A percentile compares a stretch with the other conserved stretches of the same genome.
These are phyloP conservation scores for Penicillium verhagenii DNA, from an alignment of 495 filamentous ascomycete genomes.

Conservation along the genomic window DNA sequence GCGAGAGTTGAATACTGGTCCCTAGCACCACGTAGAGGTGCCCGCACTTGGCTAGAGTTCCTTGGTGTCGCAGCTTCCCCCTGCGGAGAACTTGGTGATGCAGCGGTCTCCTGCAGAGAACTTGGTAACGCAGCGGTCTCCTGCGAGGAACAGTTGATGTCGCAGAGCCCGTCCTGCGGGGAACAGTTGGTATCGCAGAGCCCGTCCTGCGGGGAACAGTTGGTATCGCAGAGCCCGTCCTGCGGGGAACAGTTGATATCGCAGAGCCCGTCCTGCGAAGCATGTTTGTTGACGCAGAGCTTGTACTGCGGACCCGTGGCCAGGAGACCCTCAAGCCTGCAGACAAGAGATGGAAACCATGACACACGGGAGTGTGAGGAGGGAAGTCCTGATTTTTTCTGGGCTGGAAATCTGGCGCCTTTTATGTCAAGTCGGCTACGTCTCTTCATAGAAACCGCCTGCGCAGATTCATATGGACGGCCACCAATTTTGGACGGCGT, in stretches of 20 bases:
- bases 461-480: too few species aligned
- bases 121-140: neutral
- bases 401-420: neutral
- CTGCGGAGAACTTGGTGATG: neutral
- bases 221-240: too few species aligned
- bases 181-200: too few species aligned
- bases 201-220: too few species aligned
- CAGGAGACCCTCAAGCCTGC: constrained; percentile 5
- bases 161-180: neutral
- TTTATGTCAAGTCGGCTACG: neutral
- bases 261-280: too few species aligned
- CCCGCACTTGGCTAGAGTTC: too few species aligned
- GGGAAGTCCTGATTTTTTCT: neutral
- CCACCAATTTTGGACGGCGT: too few species aligned
- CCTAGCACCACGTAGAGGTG: too few species aligned
- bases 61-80: too few species aligned
- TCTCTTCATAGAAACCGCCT: neutral
- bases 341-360: neutral
- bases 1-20: too few species aligned
- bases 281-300: neutral
- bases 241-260: too few species aligned
- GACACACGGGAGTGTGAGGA: neutral
- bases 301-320: neutral
- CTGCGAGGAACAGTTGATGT: neutral
- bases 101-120: neutral